Base-by-base conservation (phyloP, 805 yeast species). In the Myxozyma monticola region DNA sequence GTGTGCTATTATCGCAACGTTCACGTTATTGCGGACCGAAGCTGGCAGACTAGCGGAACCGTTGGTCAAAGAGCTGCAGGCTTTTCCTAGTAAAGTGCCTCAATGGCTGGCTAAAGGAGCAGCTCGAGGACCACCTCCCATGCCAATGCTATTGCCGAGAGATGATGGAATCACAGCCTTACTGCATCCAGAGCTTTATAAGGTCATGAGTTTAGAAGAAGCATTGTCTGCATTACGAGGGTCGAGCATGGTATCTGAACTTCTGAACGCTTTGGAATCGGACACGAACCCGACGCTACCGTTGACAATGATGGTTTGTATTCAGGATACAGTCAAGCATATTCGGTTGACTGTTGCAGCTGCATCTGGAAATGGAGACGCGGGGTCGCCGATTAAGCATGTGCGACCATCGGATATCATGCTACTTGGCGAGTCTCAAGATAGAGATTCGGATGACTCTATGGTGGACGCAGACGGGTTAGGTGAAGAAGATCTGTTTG, bases 1-100 rank as follows among this genome's bases (percentile, higher is more conserved):
- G 37, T 83, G 80, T 55, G 81, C 80, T 40, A 81, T 85, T 8
- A 81, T 90, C 1, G 87, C 96, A 0, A 88, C 95, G 0, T 76
- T 85, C 17, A 96, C 89, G 2, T 87, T 89, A 26, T 68, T 88
- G 44, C 71, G 96, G 60, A 95, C 85, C 57, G 76, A 83, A 51
- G 88, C 85, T 12, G 98, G 98, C 6, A 77, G 78, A 41, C 66
- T 91, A 37, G 93, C 96, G 1, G 84, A 88, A 0, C 93, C 18
- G 6, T 25, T 53, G n/a, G 25, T n/a, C 2, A 31, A 37, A 9
- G 57, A 48, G 21, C 14, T 53, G 14, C 40, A 18, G 10, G 43
- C 31, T 14, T 24, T 53, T 10, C 55, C 57, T 3, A 17, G 40
- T 12, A 39, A 41, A 24, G 22, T 53, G 20, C 44, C 53, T 7